Evolutionary conservation across 2,329 filamentous ascomycete genomes (phyloP), one percentile per base, ranked within the genome.

Genomic region (Pseudogymnoascus sp.): DNA sequence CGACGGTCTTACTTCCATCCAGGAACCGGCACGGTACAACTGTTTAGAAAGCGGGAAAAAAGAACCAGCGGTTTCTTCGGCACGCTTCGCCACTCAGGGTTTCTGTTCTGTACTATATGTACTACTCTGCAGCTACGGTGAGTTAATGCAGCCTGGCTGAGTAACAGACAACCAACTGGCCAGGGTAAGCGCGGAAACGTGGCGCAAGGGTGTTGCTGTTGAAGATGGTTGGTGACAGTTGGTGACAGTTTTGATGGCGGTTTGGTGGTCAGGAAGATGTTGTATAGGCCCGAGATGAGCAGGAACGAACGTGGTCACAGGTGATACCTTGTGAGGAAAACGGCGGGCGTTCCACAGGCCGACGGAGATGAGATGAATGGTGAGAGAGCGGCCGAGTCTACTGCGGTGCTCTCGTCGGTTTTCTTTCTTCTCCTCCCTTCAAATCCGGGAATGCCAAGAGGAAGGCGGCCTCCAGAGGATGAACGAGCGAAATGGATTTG

Each of bases 401-500:
- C 44, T 50, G 44, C 44, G 14, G 44, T 50, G 11, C 21, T 25
- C 12, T 50, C 23, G 21, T 50, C 44, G 31, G 31, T 28, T 50
- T 50, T 25, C 12, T 47, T 47, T 25, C 42, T 28, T 50, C 21
- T 50, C 44, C 23, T 50, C 21, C 44, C 23, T 59, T 35, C 56
- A 59, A 31, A 35, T 35, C 56, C 16, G 28, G 31, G 31, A 25
- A 21, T 38, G 31, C 21, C 16, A 25, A 21, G 31, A n/a, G 31
- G 35, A 18, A 59, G 44, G 38, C n/a, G 44, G 25, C 21, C 23
- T 38, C 40, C 61, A 59, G 61, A 33, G 50, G 56, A 63, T 50
- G 65, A 63, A 47, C 59, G 37, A 44, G 37, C 42, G 62, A 42
- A 28, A 42, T 64, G 62, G 59, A 42, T 63, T 66, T 25, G 37